Evolutionary conservation across 495 filamentous ascomycete genomes (phyloP).

Genomic region (Amphirosellinia nigrospora): DNA sequence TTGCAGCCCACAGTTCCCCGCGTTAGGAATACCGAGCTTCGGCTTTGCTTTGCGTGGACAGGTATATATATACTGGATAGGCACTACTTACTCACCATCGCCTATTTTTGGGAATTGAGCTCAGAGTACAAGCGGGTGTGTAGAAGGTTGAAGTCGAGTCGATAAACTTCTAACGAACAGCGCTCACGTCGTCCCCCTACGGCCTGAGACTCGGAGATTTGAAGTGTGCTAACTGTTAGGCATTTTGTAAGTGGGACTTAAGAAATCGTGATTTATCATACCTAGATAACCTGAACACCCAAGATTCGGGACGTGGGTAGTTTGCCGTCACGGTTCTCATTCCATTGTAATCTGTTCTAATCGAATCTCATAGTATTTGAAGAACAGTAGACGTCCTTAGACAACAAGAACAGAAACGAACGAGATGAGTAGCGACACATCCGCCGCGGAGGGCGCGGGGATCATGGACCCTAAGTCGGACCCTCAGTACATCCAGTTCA

Average conservation of each 20-base stretch:
- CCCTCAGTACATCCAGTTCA: slow-evolving; percentile 53
- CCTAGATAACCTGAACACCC: not conserved
- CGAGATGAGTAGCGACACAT: slow-evolving; percentile 25
- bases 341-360: not conserved
- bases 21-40: slow-evolving; percentile 1
- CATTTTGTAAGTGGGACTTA: not conserved
- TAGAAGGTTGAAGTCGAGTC: not conserved
- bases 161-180: not conserved
- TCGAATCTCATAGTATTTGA: not conserved
- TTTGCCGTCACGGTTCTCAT: not conserved
- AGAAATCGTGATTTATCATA: not conserved
- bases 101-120: not conserved
- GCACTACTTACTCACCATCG: not conserved
- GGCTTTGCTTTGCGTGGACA: slow-evolving; percentile 1
- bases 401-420: not conserved
- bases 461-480: slow-evolving; percentile 44
- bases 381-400: not conserved
- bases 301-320: not conserved
- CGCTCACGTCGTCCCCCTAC: no score
- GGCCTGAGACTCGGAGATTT: not conserved
- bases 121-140: not conserved
- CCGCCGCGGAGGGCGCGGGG: slow-evolving; percentile 17
- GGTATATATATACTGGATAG: no score
- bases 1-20: slow-evolving; percentile 1
- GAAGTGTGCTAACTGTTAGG: not conserved